Evolutionary conservation across 2,329 filamentous ascomycete genomes (phyloP), one percentile per base, ranked within the genome.

Genomic region (Claviceps spartinae): DNA sequence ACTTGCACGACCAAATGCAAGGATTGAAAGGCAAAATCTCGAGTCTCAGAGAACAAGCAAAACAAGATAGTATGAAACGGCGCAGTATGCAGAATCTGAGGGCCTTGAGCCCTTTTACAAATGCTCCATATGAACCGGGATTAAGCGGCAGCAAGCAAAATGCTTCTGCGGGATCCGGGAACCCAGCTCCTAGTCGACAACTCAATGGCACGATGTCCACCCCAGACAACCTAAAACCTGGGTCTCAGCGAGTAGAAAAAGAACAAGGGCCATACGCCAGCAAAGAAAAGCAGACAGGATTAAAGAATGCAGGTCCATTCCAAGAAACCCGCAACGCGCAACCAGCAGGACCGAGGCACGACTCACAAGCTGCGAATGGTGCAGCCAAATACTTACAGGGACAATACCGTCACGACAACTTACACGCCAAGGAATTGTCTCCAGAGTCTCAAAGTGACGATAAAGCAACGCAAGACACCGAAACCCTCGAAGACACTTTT

Each of bases 21-120:
- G 88, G 86, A 50, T 73, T 95, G 47, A 90, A 89, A 62, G 87
- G 86, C 54, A 88, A 88, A 61, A 89, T 95, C 38, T 90, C 88
- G 1, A 85, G 75, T 16, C 67, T 95, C 43, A 85, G 86, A 59
- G 82, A 89, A 56, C 83, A 88, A 59, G 85, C 87, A 0, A 79
- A 85, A 20, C 86, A 85, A 53, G 89, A 95, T 59, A 88, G 79
- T 59, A 67, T 94, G 60, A 83, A 86, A 61, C 78, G 89, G 49
- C 79, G 83, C 52, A 95, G 87, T 64, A 66, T 90, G 50, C 83
- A 88, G 59, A 89, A 79, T 61, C 67, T 91, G 54, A 79, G 86
- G 40, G 85, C 82, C 1, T 82, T 83, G 0, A 93, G 85, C 61
- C 88, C 87, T 0, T 86, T 94, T 62, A 90, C 85, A 1, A 80